Percentiles rank a stretch among this genome's conserved stretches.
Evolutionary conservation across 352 stramenopile genomes (phyloP).

Genomic region (Phytophthora pisi): DNA sequence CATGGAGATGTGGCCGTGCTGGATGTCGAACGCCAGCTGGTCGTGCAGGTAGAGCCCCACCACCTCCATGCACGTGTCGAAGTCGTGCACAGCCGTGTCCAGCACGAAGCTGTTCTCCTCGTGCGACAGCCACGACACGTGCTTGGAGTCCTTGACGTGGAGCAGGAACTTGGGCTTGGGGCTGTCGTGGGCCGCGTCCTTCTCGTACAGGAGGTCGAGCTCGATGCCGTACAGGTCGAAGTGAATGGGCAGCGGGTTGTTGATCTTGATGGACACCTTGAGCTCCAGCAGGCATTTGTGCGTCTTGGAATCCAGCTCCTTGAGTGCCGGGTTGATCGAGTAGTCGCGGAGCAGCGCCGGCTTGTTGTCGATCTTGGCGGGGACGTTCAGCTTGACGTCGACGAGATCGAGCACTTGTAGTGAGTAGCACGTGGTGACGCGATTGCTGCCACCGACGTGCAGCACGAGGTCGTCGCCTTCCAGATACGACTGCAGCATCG

Average conservation of each 20-base stretch:
- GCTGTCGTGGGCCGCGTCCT: slow-evolving; percentile 10
- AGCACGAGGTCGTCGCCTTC: slow-evolving; percentile 62
- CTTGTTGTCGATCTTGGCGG: slow-evolving; percentile 75
- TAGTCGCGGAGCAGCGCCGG: slow-evolving; percentile 73
- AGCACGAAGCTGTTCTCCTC: slow-evolving; percentile 73
- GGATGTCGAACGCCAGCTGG: slow-evolving; percentile 69
- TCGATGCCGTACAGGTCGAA: slow-evolving; percentile 74
- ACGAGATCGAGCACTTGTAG: slow-evolving; percentile 72
- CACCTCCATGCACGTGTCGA: slow-evolving; percentile 67
- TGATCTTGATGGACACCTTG: slow-evolving; percentile 69
- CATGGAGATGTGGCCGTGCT: slow-evolving; percentile 61
- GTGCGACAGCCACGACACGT: slow-evolving; percentile 64
- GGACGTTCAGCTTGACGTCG: slow-evolving; percentile 63
- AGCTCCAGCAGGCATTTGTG: slow-evolving; percentile 75
- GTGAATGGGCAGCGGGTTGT: slow-evolving; percentile 83
- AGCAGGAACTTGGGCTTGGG: slow-evolving; percentile 40
- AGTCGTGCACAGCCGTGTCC: slow-evolving; percentile 55
- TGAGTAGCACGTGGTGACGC: slow-evolving; percentile 58
- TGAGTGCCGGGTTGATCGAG: slow-evolving; percentile 60
- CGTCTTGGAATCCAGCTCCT: slow-evolving; percentile 76
- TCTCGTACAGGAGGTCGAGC: slow-evolving; percentile 75
- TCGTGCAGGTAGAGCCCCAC: slow-evolving; percentile 72
- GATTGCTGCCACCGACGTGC: slow-evolving; percentile 62
- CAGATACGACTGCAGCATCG: slow-evolving; percentile 78
- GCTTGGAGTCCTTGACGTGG: slow-evolving; percentile 56